Evolutionary conservation across 176 grass and related monocot genomes (phyloP), one percentile per base, ranked within the genome.

Genomic region (Triticum urartu): DNA sequence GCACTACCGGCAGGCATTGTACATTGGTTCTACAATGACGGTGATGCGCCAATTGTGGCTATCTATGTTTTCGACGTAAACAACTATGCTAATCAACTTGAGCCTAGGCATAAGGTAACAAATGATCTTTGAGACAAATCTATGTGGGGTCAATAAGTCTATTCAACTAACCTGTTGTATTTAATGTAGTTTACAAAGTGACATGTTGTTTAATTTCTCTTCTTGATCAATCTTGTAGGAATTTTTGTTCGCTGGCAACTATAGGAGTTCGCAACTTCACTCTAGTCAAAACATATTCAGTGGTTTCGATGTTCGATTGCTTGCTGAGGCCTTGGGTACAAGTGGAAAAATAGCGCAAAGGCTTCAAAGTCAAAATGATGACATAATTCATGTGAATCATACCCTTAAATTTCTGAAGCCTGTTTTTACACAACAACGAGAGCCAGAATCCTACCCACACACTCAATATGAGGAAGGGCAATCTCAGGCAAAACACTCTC

Each of bases 21-120:
- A 24, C 42, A 82, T 20, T 91, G 89, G 89, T 85, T 75, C 60
- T 91, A 91, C 68, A 91, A 91, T 5, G 42, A 91, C 7, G 89
- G 81, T 22, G 68, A 71, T 40, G 35, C 35, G 0, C 35, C 76
- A 21, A 36, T 82, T 11, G 81, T 91, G 34, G 78, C 82, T 5
- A 59, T 88, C 35, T 85, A 86, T 3, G 68, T 73, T 26, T 68
- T 66, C 10, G 42, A 75, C 24, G 15, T 75, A 26, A 48, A 48
- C 72, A 75, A 5, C 72, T 18, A 75, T 28, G 42, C 72, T 48
- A 75, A 75, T 75, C 72, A 48, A 3, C 72, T 50, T 48, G 72
- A 26, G 48, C 42, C 72, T 28, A 48, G 42, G 6, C 39, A 75
- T 2, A 48, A 50, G 72, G 40, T 75, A 75, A 28, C 12, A 48